These are phyloP conservation scores for Kurtzmaniella quercitrusa DNA, from an alignment of 1,139 yeast genomes.

Conservation along the genomic window DNA sequence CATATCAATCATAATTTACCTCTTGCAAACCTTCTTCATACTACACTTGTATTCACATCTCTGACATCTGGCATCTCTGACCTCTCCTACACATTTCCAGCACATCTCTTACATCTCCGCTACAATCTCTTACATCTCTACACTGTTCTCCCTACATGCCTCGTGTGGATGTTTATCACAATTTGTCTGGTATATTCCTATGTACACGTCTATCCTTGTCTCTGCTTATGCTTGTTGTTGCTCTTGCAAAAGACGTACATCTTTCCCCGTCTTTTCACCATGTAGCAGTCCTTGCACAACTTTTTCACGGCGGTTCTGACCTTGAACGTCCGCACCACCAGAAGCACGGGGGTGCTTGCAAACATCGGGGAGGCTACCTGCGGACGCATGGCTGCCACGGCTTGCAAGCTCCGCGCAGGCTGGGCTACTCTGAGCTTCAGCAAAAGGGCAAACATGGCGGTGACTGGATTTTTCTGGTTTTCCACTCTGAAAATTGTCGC, in stretches of 20 bases:
- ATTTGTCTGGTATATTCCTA: conserved; percentile 1
- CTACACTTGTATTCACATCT: no score
- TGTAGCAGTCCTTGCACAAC: conserved; percentile 86
- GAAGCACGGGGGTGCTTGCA: not conserved
- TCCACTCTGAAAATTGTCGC: no score
- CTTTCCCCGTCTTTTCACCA: conserved; percentile 91
- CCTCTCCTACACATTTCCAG: no score
- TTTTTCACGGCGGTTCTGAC: conserved; percentile 79
- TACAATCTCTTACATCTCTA: no score
- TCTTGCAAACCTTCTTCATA: no score
- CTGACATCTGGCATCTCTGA: no score
- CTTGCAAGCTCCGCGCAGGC: conserved; percentile 4
- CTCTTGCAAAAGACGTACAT: conserved; percentile 90
- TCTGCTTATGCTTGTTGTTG: conserved; percentile 92
- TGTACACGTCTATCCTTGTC: conserved; percentile 62
- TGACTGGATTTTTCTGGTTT: no score
- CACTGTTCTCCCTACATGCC: conserved; percentile 1
- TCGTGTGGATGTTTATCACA: not conserved
- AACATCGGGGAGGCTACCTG: not conserved
- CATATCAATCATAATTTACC: no score
- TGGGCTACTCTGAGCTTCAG: conserved; percentile 1
- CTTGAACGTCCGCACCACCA: conserved; percentile 28
- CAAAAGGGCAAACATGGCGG: conserved; percentile 1
- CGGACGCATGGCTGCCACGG: not conserved
- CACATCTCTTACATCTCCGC: no score